Percentiles rank a stretch among this genome's conserved stretches.
Evolutionary conservation across 2,329 filamentous ascomycete species (phyloP).

Genomic region (Ophiostoma sp.): DNA sequence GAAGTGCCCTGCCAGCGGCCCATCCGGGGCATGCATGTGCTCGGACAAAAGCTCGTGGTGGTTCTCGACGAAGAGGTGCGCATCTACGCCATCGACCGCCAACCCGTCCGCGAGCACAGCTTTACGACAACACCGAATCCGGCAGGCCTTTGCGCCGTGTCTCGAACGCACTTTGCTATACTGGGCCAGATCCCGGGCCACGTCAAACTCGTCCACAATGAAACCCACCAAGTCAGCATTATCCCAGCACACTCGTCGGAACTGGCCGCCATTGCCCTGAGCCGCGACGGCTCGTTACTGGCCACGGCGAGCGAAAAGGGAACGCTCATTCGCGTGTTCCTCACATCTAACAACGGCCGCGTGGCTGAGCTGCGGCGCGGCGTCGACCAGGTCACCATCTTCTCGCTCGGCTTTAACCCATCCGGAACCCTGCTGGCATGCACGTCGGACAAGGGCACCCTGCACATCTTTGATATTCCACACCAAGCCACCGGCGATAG

Average conservation of each 20-base stretch:
- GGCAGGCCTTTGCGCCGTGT: constrained; percentile 75
- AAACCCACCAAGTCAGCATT: constrained; percentile 82
- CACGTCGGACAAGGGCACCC: constrained; percentile 93
- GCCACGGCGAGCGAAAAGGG: constrained; percentile 92
- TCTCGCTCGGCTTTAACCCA: constrained; percentile 84
- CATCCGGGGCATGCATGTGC: constrained; percentile 76
- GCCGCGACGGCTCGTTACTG: constrained; percentile 74
- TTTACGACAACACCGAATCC: constrained; percentile 88
- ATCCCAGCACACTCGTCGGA: constrained; percentile 84
- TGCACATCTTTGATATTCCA: constrained; percentile 90
- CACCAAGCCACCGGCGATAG: constrained; percentile 39
- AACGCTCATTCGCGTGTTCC: constrained; percentile 84
- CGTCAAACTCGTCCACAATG: constrained; percentile 80
- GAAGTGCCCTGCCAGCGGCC: constrained; percentile 81
- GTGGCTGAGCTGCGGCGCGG: constrained; percentile 84
- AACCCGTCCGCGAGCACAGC: constrained; percentile 66
- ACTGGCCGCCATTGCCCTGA: constrained; percentile 76
- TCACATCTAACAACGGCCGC: constrained; percentile 75
- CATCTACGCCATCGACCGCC: constrained; percentile 75
- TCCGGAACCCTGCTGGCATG: constrained; percentile 78
- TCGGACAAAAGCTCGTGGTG: constrained; percentile 73
- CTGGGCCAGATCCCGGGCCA: constrained; percentile 87
- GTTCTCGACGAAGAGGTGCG: constrained; percentile 79
- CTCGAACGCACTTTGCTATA: constrained; percentile 70
- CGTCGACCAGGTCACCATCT: constrained; percentile 83